phyloP scores from a whole-genome alignment of 2,329 filamentous ascomycete species.

The Akanthomyces lecanii region DNA sequence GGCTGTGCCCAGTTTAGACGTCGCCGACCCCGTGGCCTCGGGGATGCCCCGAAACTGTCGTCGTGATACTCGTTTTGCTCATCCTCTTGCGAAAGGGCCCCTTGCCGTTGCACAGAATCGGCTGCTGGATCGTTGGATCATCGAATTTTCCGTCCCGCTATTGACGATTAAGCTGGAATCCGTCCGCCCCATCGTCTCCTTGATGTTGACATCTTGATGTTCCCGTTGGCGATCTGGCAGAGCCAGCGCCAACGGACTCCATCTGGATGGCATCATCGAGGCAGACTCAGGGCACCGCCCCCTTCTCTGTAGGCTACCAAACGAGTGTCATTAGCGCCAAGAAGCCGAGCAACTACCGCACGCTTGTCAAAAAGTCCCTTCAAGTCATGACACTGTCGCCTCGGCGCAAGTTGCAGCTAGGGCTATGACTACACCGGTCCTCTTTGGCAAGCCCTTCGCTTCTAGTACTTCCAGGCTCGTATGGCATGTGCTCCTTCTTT shows the following conservation, averaged over 20 bases:
- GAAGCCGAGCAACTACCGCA: not conserved
- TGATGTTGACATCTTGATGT: not conserved
- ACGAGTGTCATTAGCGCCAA: not conserved
- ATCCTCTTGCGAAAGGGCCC: not conserved
- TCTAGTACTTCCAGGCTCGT: not conserved
- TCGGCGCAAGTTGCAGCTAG: not conserved
- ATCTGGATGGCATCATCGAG: not conserved
- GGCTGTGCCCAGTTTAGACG: not conserved
- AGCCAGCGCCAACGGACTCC: not conserved
- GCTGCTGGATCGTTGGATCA: too few relatives aligned
- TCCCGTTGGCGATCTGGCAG: not conserved
- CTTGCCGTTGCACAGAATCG: too few relatives aligned
- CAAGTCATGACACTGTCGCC: not conserved
- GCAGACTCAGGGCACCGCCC: not conserved
- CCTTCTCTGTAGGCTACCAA: not conserved
- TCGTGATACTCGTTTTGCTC: not conserved
- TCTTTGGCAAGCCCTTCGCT: not conserved
- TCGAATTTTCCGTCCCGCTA: too few relatives aligned
- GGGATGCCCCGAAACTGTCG: not conserved
- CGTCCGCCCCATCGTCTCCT: too few relatives aligned
- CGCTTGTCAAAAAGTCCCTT: not conserved
- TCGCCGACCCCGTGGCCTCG: not conserved
- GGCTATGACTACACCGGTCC: not conserved
- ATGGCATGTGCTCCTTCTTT: not conserved
- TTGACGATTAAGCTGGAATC: too few relatives aligned